Base-by-base conservation (phyloP, 1,284 basidiomycete genomes). In the Mycosarcoma mackinlayi region DNA sequence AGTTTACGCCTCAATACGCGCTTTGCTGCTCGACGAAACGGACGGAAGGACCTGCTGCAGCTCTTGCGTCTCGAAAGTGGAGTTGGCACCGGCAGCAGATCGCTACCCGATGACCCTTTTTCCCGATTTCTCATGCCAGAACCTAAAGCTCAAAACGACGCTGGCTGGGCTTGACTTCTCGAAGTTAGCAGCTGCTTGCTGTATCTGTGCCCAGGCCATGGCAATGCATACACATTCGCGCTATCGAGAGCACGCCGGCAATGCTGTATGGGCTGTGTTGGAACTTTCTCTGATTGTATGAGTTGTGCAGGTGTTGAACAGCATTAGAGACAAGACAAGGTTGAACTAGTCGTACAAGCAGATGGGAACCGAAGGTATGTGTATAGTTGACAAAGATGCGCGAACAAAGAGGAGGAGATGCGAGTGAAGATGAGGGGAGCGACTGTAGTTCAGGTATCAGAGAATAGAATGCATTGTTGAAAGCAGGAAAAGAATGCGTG, bases 331-430 rank as follows among this genome's bases (percentile, higher is more conserved):
- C 28, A 46, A 61, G 61, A 70, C 62, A 64, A 70, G 67, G 67
- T 70, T 70, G 67, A 70, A 61, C 67, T 70, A 70, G 67, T 70
- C 67, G 57, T 70, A 70, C 67, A 70, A 54, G 51, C 53, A 55
- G 57, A 58, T 53, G 24, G 34, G 23, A 44, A 35, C 9, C 11
- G 19, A 39, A 8, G 24, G 19, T 44, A 44, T 51, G 35, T 51
- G 46, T 24, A 24, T 34, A 21, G 25, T 24, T n/a, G 40, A 49
- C 25, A 31, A 44, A 16, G 50, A 42, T 30, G 45, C 9, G 48
- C 59, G 56, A 42, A 49, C 37, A 61, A 44, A 54, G 30, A 53
- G 47, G 24, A 34, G 18, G 45, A 47, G 24, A 44, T 49, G 49
- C 52, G 40, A 23, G 35, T 21, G 24, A n/a, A 39, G 49, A 45